These are phyloP conservation scores for Cytospora chrysosperma DNA, from an alignment of 2,329 filamentous ascomycete genomes.

Conservation along the genomic window DNA sequence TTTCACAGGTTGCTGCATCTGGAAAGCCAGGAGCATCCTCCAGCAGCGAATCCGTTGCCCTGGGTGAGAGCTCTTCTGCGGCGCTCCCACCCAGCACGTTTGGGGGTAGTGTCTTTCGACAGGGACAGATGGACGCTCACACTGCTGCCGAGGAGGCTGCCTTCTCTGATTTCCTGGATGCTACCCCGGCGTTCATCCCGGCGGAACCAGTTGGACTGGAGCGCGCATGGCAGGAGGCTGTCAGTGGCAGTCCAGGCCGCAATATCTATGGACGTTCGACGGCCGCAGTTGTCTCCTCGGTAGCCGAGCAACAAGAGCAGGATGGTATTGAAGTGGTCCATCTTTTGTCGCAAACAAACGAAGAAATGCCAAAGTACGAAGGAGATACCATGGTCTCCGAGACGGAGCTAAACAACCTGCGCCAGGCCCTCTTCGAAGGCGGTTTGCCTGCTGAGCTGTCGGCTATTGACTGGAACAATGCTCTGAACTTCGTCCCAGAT, in stretches of 20 bases:
- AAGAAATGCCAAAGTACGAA: slow-evolving; percentile 25
- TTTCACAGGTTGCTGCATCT: slow-evolving; percentile 12
- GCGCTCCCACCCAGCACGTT: slow-evolving; percentile 16
- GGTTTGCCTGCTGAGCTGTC: slow-evolving; percentile 20
- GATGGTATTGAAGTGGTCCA: slow-evolving; percentile 42
- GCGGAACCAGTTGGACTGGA: slow-evolving; percentile 25
- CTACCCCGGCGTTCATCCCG: slow-evolving; percentile 26
- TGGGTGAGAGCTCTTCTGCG: slow-evolving; percentile 28
- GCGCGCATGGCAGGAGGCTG: slow-evolving; percentile 23
- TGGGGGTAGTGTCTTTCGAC: slow-evolving; percentile 30
- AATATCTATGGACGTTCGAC: neutral
- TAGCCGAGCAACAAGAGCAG: slow-evolving; percentile 35
- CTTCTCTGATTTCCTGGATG: slow-evolving; percentile 39
- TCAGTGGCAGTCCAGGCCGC: neutral
- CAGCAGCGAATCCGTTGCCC: neutral
- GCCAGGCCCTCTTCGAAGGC: slow-evolving; percentile 39
- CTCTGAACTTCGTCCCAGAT: slow-evolving; percentile 52
- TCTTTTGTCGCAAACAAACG: slow-evolving; percentile 35
- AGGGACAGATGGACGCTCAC: slow-evolving; percentile 31
- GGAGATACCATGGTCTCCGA: slow-evolving; percentile 29
- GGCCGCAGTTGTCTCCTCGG: slow-evolving; percentile 25
- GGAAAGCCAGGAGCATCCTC: slow-evolving; percentile 18
- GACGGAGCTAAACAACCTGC: slow-evolving; percentile 35
- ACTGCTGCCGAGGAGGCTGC: slow-evolving; percentile 34
- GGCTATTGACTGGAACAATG: slow-evolving; percentile 41